These are phyloP conservation scores for Cercospora sp. DNA, from an alignment of 2,329 filamentous ascomycete genomes.

Conservation along the genomic window DNA sequence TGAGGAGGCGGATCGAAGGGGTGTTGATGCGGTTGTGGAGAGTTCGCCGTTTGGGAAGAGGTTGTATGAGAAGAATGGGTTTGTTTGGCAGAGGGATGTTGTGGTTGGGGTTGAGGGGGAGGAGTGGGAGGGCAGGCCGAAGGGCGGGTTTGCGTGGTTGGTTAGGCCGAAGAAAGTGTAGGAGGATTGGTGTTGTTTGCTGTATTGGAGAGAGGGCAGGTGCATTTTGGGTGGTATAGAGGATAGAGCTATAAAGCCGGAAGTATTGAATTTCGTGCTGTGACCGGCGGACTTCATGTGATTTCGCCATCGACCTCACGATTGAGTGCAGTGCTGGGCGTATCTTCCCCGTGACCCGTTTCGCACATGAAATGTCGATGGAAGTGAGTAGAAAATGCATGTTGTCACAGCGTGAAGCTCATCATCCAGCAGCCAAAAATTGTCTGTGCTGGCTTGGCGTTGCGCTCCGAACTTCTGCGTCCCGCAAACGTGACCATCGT, in stretches of 20 bases:
- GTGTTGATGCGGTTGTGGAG: constrained; percentile 36
- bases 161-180: constrained; percentile 28
- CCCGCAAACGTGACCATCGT: constrained; percentile 9
- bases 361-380: background rate
- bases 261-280: background rate
- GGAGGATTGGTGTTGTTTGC: no score
- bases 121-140: constrained; percentile 21
- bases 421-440: background rate
- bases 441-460: constrained; percentile 5
- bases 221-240: background rate
- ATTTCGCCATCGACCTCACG: background rate
- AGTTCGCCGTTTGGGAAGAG: constrained; percentile 33
- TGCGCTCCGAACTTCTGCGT: constrained; percentile 6
- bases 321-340: background rate
- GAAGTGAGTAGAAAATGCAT: background rate
- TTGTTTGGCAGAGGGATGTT: constrained; percentile 33
- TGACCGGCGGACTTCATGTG: background rate
- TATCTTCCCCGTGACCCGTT: background rate
- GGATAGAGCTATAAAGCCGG: background rate
- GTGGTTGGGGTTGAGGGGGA: constrained; percentile 19
- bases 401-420: background rate
- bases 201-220: no score
- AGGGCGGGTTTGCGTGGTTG: constrained; percentile 33
- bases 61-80: constrained; percentile 38
- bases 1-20: constrained; percentile 33